Percentiles rank a stretch among this genome's conserved stretches.
Evolutionary conservation across 306 rosid species (phyloP).

Genomic region (Quercus robur): DNA sequence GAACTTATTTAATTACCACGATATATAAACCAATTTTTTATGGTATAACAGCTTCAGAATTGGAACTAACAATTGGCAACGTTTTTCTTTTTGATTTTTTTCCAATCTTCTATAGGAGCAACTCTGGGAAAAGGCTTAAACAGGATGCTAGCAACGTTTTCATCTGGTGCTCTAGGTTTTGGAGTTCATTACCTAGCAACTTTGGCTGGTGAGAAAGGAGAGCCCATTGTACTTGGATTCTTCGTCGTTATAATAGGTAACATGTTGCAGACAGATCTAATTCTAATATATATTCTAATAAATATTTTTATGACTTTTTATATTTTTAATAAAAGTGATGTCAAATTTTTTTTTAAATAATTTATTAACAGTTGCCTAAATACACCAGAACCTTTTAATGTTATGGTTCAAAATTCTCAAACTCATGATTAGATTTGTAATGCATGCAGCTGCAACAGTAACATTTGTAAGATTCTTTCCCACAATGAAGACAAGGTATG

Average conservation of each 20-base stretch:
- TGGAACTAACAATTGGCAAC: too few species aligned
- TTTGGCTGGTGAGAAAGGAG: constrained; percentile 24
- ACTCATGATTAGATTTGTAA: background rate
- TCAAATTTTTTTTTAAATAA: too few species aligned
- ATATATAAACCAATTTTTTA: background rate
- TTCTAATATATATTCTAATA: too few species aligned
- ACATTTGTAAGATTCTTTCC: constrained; percentile 52
- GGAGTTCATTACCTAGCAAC: constrained; percentile 30
- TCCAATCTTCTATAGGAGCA: constrained; percentile 22
- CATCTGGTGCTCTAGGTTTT: constrained; percentile 32
- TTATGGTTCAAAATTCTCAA: too few species aligned
- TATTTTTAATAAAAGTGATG: too few species aligned
- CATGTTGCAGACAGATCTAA: background rate
- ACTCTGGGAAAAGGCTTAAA: constrained; percentile 42
- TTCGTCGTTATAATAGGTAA: constrained; percentile 22
- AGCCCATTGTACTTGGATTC: constrained; percentile 23
- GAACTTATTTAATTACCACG: too few species aligned
- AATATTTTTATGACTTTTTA: background rate
- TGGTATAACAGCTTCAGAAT: too few species aligned
- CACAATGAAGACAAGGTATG: constrained; percentile 43
- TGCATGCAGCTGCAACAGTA: constrained; percentile 27
- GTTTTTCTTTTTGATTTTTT: background rate
- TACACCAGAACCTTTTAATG: too few species aligned
- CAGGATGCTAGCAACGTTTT: constrained; percentile 30
- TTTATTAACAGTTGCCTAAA: too few species aligned